Conservation (phyloP, 306 rosid species). For the Vigna radiata region DNA sequence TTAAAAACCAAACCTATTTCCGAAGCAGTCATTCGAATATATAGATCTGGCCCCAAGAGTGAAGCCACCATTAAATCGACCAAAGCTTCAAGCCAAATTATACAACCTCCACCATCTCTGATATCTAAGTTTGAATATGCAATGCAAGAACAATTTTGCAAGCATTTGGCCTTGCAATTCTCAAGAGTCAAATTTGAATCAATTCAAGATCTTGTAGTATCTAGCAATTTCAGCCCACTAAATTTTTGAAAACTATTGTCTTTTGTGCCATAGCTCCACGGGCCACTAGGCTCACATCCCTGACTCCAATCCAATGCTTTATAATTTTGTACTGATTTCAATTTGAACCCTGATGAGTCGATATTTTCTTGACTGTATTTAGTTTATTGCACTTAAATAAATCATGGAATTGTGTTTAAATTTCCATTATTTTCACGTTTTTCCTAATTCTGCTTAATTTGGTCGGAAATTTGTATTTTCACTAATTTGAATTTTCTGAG, state of each 20-base stretch:
- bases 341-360: too few species aligned
- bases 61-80: constrained; percentile 44
- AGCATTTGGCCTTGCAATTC: constrained; percentile 47
- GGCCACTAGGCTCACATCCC: too few species aligned
- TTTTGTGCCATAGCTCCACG: too few species aligned
- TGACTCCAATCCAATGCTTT: too few species aligned
- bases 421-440: too few species aligned
- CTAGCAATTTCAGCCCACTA: constrained; percentile 48
- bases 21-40: constrained; percentile 36
- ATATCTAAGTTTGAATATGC: constrained; percentile 52
- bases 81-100: constrained; percentile 49
- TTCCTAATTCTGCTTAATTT: too few species aligned
- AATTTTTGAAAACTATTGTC: constrained; percentile 42
- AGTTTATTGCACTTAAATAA: too few species aligned
- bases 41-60: constrained; percentile 39
- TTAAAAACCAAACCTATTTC: constrained; percentile 36
- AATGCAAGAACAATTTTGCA: constrained; percentile 50
- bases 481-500: too few species aligned
- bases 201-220: constrained; percentile 41
- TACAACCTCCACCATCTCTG: constrained; percentile 45
- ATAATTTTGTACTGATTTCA: too few species aligned
- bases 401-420: too few species aligned
- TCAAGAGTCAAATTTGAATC: constrained; percentile 25
- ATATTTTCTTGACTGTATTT: too few species aligned
- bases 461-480: too few species aligned